These are phyloP conservation scores for Phytophthora megakarya DNA, from an alignment of 352 stramenopile species.

Conservation along the genomic window DNA sequence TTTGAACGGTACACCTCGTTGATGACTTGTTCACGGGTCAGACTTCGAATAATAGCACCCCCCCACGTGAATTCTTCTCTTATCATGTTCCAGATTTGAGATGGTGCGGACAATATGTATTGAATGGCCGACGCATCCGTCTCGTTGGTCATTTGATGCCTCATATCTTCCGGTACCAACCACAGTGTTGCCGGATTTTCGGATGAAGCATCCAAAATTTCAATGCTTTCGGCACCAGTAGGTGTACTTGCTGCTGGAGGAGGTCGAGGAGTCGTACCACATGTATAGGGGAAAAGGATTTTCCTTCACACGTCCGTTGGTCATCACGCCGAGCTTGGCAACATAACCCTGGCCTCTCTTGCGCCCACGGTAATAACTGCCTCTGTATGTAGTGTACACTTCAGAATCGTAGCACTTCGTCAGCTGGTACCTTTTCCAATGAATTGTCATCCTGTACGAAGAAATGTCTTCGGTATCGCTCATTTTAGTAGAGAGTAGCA, in stretches of 20 bases:
- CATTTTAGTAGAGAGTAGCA: too few species aligned
- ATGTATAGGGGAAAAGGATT: neutral
- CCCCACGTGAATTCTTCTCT: neutral
- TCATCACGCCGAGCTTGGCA: neutral
- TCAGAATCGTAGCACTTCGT: neutral
- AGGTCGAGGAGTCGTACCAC: neutral
- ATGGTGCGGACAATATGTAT: neutral
- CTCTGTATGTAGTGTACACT: neutral
- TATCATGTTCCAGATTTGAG: neutral
- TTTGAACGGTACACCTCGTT: neutral
- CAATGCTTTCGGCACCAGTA: neutral
- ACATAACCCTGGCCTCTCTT: neutral
- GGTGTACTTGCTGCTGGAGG: neutral
- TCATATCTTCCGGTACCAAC: neutral
- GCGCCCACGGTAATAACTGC: neutral
- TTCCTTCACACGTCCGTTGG: neutral
- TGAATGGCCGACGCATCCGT: neutral
- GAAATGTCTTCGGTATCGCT: neutral
- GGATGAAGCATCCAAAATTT: neutral
- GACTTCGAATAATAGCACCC: neutral
- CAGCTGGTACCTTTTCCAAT: neutral
- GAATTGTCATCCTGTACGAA: neutral
- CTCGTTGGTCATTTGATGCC: neutral
- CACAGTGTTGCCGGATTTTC: neutral
- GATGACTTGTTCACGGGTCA: neutral